Base-by-base conservation (phyloP, 768 basidiomycete genomes). In the Termitomyces sp. region DNA sequence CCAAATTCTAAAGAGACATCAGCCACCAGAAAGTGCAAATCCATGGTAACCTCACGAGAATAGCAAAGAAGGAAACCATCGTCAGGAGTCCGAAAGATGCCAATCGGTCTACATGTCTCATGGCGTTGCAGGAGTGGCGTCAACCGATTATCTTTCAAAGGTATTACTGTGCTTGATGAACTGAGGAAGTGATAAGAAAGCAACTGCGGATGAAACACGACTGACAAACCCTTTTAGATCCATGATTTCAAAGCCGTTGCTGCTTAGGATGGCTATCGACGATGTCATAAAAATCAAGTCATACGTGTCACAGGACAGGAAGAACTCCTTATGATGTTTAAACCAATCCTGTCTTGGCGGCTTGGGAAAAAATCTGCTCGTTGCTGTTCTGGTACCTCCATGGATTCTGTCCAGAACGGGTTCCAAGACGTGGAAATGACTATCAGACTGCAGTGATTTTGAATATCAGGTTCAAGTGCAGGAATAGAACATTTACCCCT, bases 191-290 rank as follows among this genome's bases (percentile, higher is more conserved):
- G 15, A 51, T 57, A 56, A 63, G 27, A 20, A 48, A 59, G 39
- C 39, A 12, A 13, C 12, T 31, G 3, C 13, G 33, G 3, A 11
- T 55, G 6, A 24, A 46, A 47, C n/a, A 16, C 11, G 30, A 33
- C 6, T 24, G 86, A 73, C 91, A 45, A 73, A 96, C 91, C 95
- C 90, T 16, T 85, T 84, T 30, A 99, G 79, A 68, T 97, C 91
- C 93, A 99, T 96, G 67, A 98, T 97, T 74, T 97, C 94, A 66
- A 99, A 98, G 16, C 95, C 95, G 66, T 91, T 94, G 0, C 89
- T 85, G 65, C 94, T 94, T 24, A 97, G 81, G 50, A 99, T 89
- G 1, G 91, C 95, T 62, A 99, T 88, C 74, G 88, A 92, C 13
- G 90, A 88, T 68, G 93, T 93, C 62, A 98, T 76, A 77, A 98